Base-by-base conservation (phyloP, 345 rosid species). In the Brassica juncea region DNA sequence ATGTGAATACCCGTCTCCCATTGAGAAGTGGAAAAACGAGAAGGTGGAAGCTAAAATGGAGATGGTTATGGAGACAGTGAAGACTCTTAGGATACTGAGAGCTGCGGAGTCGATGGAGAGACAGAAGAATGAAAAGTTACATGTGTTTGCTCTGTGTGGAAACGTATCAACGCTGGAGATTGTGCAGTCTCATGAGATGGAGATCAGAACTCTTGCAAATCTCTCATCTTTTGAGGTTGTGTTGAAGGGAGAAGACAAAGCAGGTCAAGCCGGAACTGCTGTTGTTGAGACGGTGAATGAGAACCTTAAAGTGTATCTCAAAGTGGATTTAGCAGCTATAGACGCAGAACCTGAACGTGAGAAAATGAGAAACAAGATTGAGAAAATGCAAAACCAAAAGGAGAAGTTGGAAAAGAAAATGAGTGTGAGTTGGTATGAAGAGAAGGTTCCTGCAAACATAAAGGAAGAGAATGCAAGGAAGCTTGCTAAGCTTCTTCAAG, bases 1-100 rank as follows among this genome's bases (percentile, higher is more conserved):
- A 31, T 84, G 92, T 2, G 86, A 87, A 16, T 93, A 88, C 35
- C 98, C 97, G 21, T 83, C 90, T 72, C 75, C 83, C 19, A 32
- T 78, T 1, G 86, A 89, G 94, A 44, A 81, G 71, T 91, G 98
- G 92, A 74, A 81, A 52, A 82, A 89, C 78, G 89, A 89, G 69
- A 70, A 52, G 68, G 92, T 84, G 55, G 91, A 92, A 80, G 54
- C 70, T 58, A 90, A 92, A 79, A 92, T 92, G 96, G 91, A 88
- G 19, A 76, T 83, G 21, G 85, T 89, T 21, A 85, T 83, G 81
- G 90, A 91, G 4, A 82, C 91, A 0, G 94, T 89, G 54, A 88
- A 85, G 83, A 76, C 81, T 73, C 77, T 92, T 68, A 79, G 97
- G 78, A 84, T 92, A 8, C 81, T 88, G 67, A 84, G 89, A 83